Evolutionary conservation across 306 rosid species (phyloP), one percentile per base, ranked within the genome.

Genomic region (Castanea mollissima): DNA sequence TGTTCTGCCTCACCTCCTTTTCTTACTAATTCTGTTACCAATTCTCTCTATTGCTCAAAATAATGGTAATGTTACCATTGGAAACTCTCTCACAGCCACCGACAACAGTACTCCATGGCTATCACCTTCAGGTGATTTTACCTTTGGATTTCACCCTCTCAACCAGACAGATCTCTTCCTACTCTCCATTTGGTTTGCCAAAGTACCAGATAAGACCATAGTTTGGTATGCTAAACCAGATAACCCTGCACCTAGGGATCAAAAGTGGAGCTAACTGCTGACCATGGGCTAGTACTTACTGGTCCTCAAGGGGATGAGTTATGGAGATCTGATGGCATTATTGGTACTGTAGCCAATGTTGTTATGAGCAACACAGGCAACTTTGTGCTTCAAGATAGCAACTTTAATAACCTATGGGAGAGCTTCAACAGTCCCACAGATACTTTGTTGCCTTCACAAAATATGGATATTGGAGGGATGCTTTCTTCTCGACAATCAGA

Each of bases 361-460:
- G 27, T 72, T 4, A 56, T 89, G 49, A 82, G 71, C 23, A 82
- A 91, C 32, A 77, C 82, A 0, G 90, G 91, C 9, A 88, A 87
- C 78, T 78, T 91, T 49, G 78, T 80, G 34, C 85, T 91, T 35
- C 27, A 64, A 12, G 82, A 75, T 58, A 23, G 20, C 4, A 23
- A 5, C 2, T 59, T 13, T 23, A 63, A 41, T 1, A 31, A 20
- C 14, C 5, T 78, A 1, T 88, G 91, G 92, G 88, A 90, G 82
- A 86, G 83, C 54, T 90, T 90, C 77, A 9, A 49, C 18, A 1
- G 63, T 49, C 85, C 80, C 13, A 85, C 58, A 1, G 87, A 90
- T 35, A 88, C 91, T 20, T 21, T 90, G 54, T 76, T 90, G 76
- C 94, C 94, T 2, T 73, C 82, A 8, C 95, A 90, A 34, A 59